phyloP scores from a whole-genome alignment of 2,329 filamentous ascomycete species.

The Aaosphaeria arxii region DNA sequence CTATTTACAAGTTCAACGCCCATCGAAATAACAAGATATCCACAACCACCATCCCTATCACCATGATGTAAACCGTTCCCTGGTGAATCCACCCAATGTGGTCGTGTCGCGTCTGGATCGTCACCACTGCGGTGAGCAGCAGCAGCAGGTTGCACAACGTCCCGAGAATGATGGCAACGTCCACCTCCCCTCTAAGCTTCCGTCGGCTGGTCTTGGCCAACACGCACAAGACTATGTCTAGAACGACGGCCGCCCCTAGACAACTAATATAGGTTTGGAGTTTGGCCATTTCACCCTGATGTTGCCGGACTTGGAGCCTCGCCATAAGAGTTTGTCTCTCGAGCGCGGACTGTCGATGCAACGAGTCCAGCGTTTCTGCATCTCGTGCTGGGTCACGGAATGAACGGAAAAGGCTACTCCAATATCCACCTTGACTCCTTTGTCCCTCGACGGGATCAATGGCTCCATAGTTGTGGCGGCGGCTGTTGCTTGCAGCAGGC shows the following conservation, averaged over 20 bases:
- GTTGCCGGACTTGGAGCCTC: constrained; percentile 28
- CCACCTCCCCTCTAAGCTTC: constrained; percentile 67
- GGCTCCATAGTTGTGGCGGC: constrained; percentile 47
- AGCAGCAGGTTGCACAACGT: constrained; percentile 61
- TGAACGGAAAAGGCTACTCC: constrained; percentile 28
- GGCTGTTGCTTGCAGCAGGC: constrained; percentile 35
- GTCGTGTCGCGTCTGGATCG: constrained; percentile 29
- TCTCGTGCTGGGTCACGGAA: constrained; percentile 26
- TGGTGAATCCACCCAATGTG: constrained; percentile 30
- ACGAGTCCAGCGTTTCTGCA: constrained; percentile 39
- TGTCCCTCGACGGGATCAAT: constrained; percentile 5
- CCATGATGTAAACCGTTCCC: constrained; percentile 21
- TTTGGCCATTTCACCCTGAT: constrained; percentile 34
- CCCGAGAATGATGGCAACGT: constrained; percentile 68
- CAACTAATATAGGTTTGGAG: constrained; percentile 46
- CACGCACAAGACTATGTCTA: constrained; percentile 63
- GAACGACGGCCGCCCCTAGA: constrained; percentile 58
- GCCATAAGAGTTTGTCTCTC: constrained; percentile 48
- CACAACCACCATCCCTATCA: constrained; percentile 20
- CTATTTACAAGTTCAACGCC: constrained; percentile 13
- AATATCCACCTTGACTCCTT: constrained; percentile 20
- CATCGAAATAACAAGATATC: constrained; percentile 30
- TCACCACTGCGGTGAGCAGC: constrained; percentile 25
- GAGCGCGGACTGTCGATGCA: constrained; percentile 8
- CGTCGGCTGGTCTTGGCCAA: constrained; percentile 67